These are phyloP conservation scores for Sisymbrium altissimum DNA, from an alignment of 345 rosid genomes.

Conservation along the genomic window DNA sequence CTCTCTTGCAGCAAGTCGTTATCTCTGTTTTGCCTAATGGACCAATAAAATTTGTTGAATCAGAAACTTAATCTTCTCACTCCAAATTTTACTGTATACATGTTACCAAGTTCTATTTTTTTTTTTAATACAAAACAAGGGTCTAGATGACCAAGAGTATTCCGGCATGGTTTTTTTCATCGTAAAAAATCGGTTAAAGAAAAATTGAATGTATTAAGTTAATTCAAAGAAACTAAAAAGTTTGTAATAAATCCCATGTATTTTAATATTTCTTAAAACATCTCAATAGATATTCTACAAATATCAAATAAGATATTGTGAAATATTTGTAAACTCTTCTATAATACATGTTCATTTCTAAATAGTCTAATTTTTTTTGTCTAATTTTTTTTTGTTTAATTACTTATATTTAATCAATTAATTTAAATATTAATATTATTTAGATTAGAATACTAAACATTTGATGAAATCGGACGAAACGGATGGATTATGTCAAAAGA, in stretches of 20 bases:
- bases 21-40: conserved; percentile 51
- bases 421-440: too few relatives aligned
- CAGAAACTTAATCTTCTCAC: background rate
- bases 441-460: too few relatives aligned
- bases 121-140: background rate
- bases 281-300: too few relatives aligned
- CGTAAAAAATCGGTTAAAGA: background rate
- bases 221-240: background rate
- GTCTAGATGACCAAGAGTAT: background rate
- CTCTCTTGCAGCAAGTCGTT: conserved; percentile 73
- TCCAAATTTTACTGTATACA: background rate
- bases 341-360: too few relatives aligned
- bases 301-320: too few relatives aligned
- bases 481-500: background rate
- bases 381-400: too few relatives aligned
- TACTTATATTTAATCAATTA: too few relatives aligned
- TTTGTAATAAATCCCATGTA: background rate
- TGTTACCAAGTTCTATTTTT: background rate
- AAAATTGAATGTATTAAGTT: background rate
- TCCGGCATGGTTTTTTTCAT: too few relatives aligned
- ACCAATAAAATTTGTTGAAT: background rate
- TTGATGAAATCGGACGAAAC: background rate
- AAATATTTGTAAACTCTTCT: too few relatives aligned
- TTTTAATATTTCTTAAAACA: too few relatives aligned
- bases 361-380: too few relatives aligned